Percentiles rank a stretch among this genome's conserved stretches.
These are phyloP conservation scores for Trypanosomatidae sp. DNA, from an alignment of 208 protist genomes.

Conservation along the genomic window DNA sequence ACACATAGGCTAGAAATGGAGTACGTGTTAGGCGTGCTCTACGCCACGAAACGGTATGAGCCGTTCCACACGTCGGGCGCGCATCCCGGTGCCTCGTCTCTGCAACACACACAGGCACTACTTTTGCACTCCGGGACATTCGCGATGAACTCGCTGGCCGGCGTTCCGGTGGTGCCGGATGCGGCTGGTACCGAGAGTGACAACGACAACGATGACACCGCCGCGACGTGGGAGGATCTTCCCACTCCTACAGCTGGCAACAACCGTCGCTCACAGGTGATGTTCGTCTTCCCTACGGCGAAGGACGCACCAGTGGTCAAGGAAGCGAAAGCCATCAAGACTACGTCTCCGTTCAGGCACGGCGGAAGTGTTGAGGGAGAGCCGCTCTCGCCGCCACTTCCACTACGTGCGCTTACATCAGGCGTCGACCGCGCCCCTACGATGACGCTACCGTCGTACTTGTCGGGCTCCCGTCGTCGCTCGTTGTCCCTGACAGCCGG, in stretches of 20 bases:
- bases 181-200: not conserved
- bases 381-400: not conserved
- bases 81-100: not conserved
- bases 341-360: not conserved
- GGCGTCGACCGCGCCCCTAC: not conserved
- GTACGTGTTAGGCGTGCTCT: conserved; percentile 38
- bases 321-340: not conserved
- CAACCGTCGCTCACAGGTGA: not conserved
- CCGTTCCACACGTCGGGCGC: conserved; percentile 16
- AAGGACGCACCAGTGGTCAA: not conserved
- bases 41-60: conserved; percentile 45
- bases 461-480: not conserved
- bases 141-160: not conserved
- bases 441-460: not conserved
- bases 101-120: not conserved
- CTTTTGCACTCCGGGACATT: not conserved
- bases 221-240: not conserved
- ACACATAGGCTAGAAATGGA: conserved; percentile 23
- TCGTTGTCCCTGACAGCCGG: not conserved
- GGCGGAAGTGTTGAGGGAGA: not conserved
- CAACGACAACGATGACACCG: not conserved
- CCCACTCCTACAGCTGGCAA: not conserved
- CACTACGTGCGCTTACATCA: not conserved
- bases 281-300: not conserved
- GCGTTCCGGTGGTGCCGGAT: not conserved